Evolutionary conservation across 306 rosid genomes (phyloP), one percentile per base, ranked within the genome.

Genomic region (Quercus robur): DNA sequence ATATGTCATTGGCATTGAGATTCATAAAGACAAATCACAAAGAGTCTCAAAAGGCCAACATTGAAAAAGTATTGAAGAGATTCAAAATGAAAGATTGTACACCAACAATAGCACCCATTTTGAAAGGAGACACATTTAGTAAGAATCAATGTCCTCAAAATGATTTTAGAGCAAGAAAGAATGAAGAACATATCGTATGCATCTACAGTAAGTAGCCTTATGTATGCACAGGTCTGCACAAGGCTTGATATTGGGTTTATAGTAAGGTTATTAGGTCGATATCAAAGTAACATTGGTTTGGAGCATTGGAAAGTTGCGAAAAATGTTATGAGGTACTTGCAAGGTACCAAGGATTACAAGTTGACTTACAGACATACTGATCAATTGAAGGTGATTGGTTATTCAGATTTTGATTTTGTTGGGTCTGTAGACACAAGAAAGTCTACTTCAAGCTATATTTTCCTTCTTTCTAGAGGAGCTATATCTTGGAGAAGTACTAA

Each of bases 211-310:
- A 6, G 54, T 19, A 77, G 80, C 10, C 3, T 77, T 6, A 49
- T 66, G 31, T 52, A 77, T 77, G 80, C 23, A 17, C 15, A 77
- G 1, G 21, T 44, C 3, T 75, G 19, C 20, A 21, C 23, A 10
- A 51, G 21, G 52, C 23, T 23, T 21, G 18, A 35, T 17, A 63
- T 64, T 0, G 0, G 7, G 3, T 54, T 77, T 12, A 18, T 1
- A 17, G 55, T 68, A 4, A 3, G 55, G 31, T 12, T 77, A 41
- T 17, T 64, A 2, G 74, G 64, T 20, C 17, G 21, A 4, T 58
- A 78, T 49, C 4, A 58, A 26, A 79, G 77, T 46, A 59, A 79
- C 51, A 23, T 17, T 6, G 18, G 72, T 15, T 23, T 79, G 71
- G 35, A 71, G 15, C 77, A 79, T 5, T 71, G 59, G 20, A 79